A percentile compares a stretch with the other conserved stretches of the same genome.
Conservation (phyloP, 176 grass and related monocot genomes). For the Sorghum bicolor region Sorghum_bicolor_NCBIv3 NC_012871.2:66016501-66017000, state of each 20-base stretch:
- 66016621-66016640: background rate
- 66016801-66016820: conserved; percentile 37
- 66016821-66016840: conserved; percentile 2
- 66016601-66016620: background rate
- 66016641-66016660: conserved; percentile 82
- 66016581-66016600: background rate
- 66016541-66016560: background rate
- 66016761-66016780: conserved; percentile 92
- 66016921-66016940: conserved; percentile 82
- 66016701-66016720: conserved; percentile 64
- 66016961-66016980: conserved; percentile 63
- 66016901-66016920: conserved; percentile 58
- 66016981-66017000: conserved; percentile 47
- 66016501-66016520: background rate
- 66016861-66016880: conserved; percentile 15
- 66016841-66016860: background rate
- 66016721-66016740: conserved; percentile 62
- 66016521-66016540: background rate
- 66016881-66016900: conserved; percentile 64
- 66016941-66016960: conserved; percentile 92
- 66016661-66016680: conserved; percentile 92
- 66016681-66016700: conserved; percentile 73
- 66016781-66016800: conserved; percentile 95
- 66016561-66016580: conserved; percentile 11
- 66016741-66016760: conserved; percentile 97